Conservation (phyloP, 1,139 yeast species). For the Yamadazyma pseudoaaseri region DNA sequence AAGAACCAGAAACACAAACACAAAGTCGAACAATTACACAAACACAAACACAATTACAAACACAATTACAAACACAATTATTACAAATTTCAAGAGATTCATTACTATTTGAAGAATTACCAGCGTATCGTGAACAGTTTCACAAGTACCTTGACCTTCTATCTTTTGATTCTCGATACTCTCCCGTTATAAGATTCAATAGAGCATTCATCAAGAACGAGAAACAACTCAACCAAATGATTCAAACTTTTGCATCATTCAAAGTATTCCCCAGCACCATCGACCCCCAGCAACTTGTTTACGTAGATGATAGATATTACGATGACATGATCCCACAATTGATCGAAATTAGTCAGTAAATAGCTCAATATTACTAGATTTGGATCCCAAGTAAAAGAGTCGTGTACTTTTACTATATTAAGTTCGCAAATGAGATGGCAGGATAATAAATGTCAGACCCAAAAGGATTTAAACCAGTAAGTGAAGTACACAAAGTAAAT, state of each 20-base stretch:
- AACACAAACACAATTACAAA: no score
- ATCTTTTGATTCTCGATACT: constrained; percentile 42
- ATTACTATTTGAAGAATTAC: background rate
- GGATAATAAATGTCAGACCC: constrained; percentile 12
- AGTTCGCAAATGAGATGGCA: background rate
- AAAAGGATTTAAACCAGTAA: constrained; percentile 15
- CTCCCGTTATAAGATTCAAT: constrained; percentile 40
- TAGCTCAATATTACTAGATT: no score
- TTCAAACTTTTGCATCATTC: constrained; percentile 26
- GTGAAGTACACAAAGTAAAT: constrained; percentile 11
- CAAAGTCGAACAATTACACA: no score
- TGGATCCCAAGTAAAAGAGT: constrained; percentile 1
- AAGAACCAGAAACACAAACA: no score
- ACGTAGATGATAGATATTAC: constrained; percentile 37
- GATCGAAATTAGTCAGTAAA: no score
- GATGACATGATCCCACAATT: constrained; percentile 34
- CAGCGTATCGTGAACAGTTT: background rate
- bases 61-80: no score
- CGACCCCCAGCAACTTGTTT: constrained; percentile 38
- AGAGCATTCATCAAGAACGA: constrained; percentile 28
- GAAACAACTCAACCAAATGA: constrained; percentile 23
- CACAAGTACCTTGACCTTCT: constrained; percentile 28
- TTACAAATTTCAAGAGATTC: no score
- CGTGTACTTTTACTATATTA: background rate
- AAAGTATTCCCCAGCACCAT: constrained; percentile 33